phyloP scores from a whole-genome alignment of 2,329 filamentous ascomycete genomes.

The Hypoxylon sp. region DNA sequence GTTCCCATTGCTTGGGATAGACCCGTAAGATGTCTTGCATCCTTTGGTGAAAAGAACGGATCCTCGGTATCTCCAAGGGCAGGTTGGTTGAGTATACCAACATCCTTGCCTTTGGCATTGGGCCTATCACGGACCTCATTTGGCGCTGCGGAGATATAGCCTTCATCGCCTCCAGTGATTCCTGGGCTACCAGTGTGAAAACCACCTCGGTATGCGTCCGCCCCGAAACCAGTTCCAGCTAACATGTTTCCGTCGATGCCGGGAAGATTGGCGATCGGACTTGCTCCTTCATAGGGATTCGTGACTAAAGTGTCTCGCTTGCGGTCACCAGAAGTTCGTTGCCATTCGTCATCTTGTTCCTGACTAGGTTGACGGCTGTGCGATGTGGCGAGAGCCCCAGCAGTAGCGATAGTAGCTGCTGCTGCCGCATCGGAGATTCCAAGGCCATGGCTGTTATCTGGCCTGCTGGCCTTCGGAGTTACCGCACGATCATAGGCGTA shows the following conservation, averaged over 20 bases:
- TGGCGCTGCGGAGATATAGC: slow-evolving; percentile 85
- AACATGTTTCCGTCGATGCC: slow-evolving; percentile 67
- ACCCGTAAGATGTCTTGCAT: slow-evolving; percentile 81
- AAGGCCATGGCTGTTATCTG: slow-evolving; percentile 58
- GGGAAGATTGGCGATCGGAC: slow-evolving; percentile 70
- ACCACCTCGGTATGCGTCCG: slow-evolving; percentile 59
- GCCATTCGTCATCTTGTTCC: slow-evolving; percentile 76
- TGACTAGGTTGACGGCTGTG: slow-evolving; percentile 70
- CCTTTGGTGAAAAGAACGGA: slow-evolving; percentile 74
- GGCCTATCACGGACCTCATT: slow-evolving; percentile 68
- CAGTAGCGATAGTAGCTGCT: slow-evolving; percentile 67
- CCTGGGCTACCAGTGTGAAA: slow-evolving; percentile 71
- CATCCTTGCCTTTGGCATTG: slow-evolving; percentile 68
- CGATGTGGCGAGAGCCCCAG: slow-evolving; percentile 61
- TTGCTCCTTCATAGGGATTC: slow-evolving; percentile 76
- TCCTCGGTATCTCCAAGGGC: slow-evolving; percentile 72
- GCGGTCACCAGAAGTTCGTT: slow-evolving; percentile 71
- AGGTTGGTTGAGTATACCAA: slow-evolving; percentile 67
- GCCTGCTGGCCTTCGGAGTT: slow-evolving; percentile 51
- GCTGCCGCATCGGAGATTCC: slow-evolving; percentile 64
- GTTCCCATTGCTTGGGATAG: slow-evolving; percentile 93
- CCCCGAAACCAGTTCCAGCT: slow-evolving; percentile 56
- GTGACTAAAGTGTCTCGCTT: slow-evolving; percentile 77
- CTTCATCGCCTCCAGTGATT: slow-evolving; percentile 82
- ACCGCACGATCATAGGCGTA: slow-evolving; percentile 52